A percentile compares a stretch with the other conserved stretches of the same genome.
Conservation (phyloP, 139 green algal species). For the Chlamydomonas sp. region DNA sequence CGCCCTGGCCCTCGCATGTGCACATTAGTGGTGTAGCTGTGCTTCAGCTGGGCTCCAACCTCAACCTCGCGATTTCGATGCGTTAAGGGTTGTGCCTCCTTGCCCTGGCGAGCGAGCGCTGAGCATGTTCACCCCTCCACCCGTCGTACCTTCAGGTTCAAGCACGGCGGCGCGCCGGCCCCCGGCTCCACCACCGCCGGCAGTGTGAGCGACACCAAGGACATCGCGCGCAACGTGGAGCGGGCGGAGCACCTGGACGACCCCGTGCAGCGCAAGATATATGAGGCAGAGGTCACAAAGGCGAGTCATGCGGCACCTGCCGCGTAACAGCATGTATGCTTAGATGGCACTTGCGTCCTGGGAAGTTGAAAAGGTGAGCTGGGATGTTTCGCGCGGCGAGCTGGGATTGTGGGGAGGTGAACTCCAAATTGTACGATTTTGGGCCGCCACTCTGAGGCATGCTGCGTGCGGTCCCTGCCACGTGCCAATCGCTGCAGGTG, state of each 20-base stretch:
- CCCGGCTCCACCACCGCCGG: background rate
- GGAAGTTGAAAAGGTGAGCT: background rate
- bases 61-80: background rate
- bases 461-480: too few relatives aligned
- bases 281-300: slow-evolving; percentile 52
- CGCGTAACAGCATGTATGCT: background rate
- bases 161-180: slow-evolving; percentile 7
- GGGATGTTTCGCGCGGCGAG: background rate
- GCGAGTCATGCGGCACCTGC: background rate
- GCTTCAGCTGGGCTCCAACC: background rate
- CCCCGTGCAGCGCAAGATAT: slow-evolving; percentile 39
- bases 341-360: background rate
- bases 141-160: background rate
- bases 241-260: slow-evolving; percentile 49
- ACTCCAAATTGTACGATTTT: too few relatives aligned
- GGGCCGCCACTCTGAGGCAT: too few relatives aligned
- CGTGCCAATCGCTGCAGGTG: background rate
- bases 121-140: background rate
- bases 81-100: too few relatives aligned
- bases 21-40: too few relatives aligned
- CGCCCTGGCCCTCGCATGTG: too few relatives aligned
- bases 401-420: too few relatives aligned
- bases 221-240: slow-evolving; percentile 59
- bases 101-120: too few relatives aligned
- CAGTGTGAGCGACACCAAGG: background rate